These are phyloP conservation scores for Ceratocystis eucalypticola DNA, from an alignment of 2,329 filamentous ascomycete species.

Conservation along the genomic window DNA sequence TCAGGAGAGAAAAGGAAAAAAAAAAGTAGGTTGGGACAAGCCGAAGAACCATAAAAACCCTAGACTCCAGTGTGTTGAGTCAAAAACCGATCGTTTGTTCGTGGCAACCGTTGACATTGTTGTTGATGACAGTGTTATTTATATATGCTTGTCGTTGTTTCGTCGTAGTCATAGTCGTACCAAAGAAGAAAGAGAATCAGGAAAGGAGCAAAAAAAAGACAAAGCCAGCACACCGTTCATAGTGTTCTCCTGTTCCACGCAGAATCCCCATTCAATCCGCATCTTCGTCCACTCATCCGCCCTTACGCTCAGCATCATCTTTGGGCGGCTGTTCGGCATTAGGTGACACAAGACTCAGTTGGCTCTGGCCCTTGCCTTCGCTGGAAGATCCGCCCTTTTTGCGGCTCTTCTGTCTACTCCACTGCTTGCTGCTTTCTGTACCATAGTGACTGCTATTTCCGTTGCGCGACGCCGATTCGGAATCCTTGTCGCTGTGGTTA, in stretches of 20 bases:
- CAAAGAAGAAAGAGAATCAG: background rate
- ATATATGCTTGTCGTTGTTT: conserved; percentile 8
- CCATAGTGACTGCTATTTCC: conserved; percentile 21
- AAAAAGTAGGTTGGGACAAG: conserved; percentile 1
- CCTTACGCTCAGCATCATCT: conserved; percentile 48
- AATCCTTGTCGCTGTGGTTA: conserved; percentile 30
- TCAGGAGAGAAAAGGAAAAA: background rate
- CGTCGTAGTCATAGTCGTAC: conserved; percentile 5
- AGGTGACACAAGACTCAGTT: conserved; percentile 28
- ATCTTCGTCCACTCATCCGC: conserved; percentile 34
- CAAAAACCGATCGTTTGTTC: background rate
- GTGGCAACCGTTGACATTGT: background rate
- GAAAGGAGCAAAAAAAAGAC: background rate
- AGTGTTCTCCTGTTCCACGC: background rate
- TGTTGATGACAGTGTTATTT: background rate
- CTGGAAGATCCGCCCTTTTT: conserved; percentile 36
- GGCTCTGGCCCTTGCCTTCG: conserved; percentile 28
- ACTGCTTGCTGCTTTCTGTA: conserved; percentile 30
- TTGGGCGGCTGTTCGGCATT: conserved; percentile 43
- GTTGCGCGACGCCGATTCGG: conserved; percentile 29
- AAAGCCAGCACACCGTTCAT: background rate
- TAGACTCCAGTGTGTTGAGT: background rate
- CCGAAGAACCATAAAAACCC: background rate
- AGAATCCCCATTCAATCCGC: background rate
- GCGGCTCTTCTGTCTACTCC: conserved; percentile 47